A percentile compares a stretch with the other conserved stretches of the same genome.
These are phyloP conservation scores for Acacia acuminata DNA, from an alignment of 306 rosid species.

Conservation along the genomic window DNA sequence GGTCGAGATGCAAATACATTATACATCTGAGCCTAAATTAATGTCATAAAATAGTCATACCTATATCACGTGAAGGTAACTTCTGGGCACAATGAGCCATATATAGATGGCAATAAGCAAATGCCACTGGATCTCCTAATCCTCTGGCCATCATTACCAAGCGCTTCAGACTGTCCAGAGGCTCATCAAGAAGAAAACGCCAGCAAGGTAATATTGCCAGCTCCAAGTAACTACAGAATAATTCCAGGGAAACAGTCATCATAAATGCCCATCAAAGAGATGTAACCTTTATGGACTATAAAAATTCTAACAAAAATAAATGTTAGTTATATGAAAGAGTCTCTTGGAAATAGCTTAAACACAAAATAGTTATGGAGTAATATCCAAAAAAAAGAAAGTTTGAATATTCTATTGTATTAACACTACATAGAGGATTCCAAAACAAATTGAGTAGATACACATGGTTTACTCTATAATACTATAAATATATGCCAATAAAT, in stretches of 20 bases:
- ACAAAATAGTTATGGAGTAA: slow-evolving; percentile 11
- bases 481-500: slow-evolving; percentile 22
- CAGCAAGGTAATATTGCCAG: slow-evolving; percentile 91
- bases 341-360: slow-evolving; percentile 8
- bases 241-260: slow-evolving; percentile 34
- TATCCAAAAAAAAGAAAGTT: neutral
- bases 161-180: slow-evolving; percentile 62
- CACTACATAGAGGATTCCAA: slow-evolving; percentile 8
- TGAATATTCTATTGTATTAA: slow-evolving; percentile 17
- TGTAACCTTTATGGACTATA: neutral
- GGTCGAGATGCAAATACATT: slow-evolving; percentile 4
- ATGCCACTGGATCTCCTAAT: slow-evolving; percentile 90
- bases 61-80: slow-evolving; percentile 69
- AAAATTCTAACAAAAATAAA: slow-evolving; percentile 13
- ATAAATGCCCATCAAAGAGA: slow-evolving; percentile 23
- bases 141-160: slow-evolving; percentile 90
- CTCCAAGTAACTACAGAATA: slow-evolving; percentile 80
- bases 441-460: neutral
- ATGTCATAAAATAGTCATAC: slow-evolving; percentile 36
- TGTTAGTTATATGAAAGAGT: neutral
- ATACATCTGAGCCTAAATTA: slow-evolving; percentile 14
- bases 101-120: slow-evolving; percentile 81
- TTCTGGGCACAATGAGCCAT: slow-evolving; percentile 76
- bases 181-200: slow-evolving; percentile 75
- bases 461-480: neutral